Percentiles rank a stretch among this genome's conserved stretches.
phyloP scores from a whole-genome alignment of 164 flowering plant species.

The Chimonanthus praecox region DNA sequence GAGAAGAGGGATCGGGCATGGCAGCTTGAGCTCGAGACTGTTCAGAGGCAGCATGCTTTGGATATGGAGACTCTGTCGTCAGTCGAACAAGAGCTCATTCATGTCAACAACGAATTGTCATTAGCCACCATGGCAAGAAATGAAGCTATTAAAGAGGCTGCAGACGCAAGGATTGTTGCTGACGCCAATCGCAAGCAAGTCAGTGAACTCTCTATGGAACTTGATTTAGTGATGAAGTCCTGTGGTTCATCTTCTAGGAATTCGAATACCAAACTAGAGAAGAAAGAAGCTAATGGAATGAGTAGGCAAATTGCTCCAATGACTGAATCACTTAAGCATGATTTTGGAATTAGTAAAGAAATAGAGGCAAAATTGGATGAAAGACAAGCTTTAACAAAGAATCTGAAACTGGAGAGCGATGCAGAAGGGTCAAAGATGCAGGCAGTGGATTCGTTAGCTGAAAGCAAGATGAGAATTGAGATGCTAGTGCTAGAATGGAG shows the following conservation, averaged over 20 bases:
- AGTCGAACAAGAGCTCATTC: conserved; percentile 16
- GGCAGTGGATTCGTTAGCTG: conserved; percentile 17
- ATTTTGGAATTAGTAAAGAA: conserved; percentile 28
- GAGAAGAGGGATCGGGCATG: conserved; percentile 30
- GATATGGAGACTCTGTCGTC: conserved; percentile 21
- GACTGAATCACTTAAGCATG: conserved; percentile 28
- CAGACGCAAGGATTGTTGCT: conserved; percentile 12
- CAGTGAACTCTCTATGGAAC: conserved; percentile 23
- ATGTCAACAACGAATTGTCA: conserved; percentile 10
- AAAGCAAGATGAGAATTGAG: conserved; percentile 25
- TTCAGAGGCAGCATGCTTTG: conserved; percentile 25
- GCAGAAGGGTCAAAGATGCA: conserved; percentile 22
- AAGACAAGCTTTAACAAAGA: conserved; percentile 11
- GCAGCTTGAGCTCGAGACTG: conserved; percentile 28
- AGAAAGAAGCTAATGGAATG: conserved; percentile 8
- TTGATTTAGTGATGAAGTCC: conserved; percentile 24
- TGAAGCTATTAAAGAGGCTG: conserved; percentile 18
- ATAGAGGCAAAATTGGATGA: conserved; percentile 22
- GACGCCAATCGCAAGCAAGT: conserved; percentile 20
- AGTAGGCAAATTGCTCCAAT: neutral
- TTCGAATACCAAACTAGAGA: conserved; percentile 10
- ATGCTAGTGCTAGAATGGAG: conserved; percentile 40
- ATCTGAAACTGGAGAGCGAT: conserved; percentile 26
- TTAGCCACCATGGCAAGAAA: conserved; percentile 12
- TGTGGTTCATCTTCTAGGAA: conserved; percentile 3